phyloP scores from a whole-genome alignment of 352 stramenopile species.

The Plasmopara muralis region DNA sequence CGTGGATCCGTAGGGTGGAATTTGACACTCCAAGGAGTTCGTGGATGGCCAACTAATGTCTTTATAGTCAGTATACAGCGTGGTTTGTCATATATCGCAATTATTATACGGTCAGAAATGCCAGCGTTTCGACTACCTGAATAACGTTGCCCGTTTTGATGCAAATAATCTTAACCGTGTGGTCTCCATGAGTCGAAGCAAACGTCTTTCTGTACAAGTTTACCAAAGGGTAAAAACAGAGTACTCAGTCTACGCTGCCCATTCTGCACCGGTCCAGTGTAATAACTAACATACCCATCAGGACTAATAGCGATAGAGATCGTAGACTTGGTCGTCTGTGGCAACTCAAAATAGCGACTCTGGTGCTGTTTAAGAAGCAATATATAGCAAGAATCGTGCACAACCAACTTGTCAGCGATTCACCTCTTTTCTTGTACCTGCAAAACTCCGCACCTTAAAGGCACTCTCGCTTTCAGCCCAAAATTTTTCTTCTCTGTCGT shows the following conservation, averaged over 20 bases:
- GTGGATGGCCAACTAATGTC: conserved; percentile 78
- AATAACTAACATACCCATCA: conserved; percentile 43
- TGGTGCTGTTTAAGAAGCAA: conserved; percentile 43
- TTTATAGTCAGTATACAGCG: conserved; percentile 15
- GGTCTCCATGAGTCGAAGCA: conserved; percentile 96
- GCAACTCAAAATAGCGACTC: conserved; percentile 80
- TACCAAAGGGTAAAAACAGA: not conserved
- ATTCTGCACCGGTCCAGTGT: not conserved
- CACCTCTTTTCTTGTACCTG: not conserved
- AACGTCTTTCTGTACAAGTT: conserved; percentile 74
- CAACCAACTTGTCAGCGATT: not conserved
- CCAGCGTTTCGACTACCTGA: conserved; percentile 35
- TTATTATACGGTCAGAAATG: not conserved
- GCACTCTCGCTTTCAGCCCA: conserved; percentile 77
- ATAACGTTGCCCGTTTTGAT: conserved; percentile 82
- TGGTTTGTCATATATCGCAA: conserved; percentile 2
- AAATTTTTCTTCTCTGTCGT: conserved; percentile 57
- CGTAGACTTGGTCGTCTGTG: conserved; percentile 80
- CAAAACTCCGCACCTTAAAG: conserved; percentile 40
- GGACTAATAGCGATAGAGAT: conserved; percentile 86
- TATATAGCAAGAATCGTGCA: not conserved
- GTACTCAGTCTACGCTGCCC: not conserved
- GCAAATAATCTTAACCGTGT: conserved; percentile 98
- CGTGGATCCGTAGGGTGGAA: conserved; percentile 93
- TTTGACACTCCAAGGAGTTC: conserved; percentile 96